Evolutionary conservation across 495 filamentous ascomycete species (phyloP), one percentile per base, ranked within the genome.

Genomic region (Talaromyces trachyspermus): DNA sequence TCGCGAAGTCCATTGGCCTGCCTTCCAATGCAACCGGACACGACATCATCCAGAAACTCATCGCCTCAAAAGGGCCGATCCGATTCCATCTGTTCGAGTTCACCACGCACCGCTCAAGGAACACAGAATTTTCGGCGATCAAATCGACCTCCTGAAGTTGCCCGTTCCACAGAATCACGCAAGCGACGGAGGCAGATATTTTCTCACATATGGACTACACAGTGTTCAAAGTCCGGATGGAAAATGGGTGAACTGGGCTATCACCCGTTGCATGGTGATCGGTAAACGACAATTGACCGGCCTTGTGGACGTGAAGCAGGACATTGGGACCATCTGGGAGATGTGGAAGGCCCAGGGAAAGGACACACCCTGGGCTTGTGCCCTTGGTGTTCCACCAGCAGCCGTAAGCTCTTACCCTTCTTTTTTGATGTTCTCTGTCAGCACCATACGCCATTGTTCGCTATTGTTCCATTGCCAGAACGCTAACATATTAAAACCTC

Each of bases 241-340:
- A 3, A 46, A 38, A 0, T 70, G 66, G 66, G 55, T 50, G 12
- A 70, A 70, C 49, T 70, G 66, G 64, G 66, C 67, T 12, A 68
- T 68, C 30, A 55, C 60, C 2, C 60, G 67, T 3, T 60, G 55
- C 5, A 68, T 70, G 67, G 53, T 68, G 3, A 40, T 58, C 37
- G 65, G 61, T 33, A 64, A 61, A 25, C 53, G 50, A 6, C 49
- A 51, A 8, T 20, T 70, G 3, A 51, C 50, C 0, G 61, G 65
- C n/a, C 53, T 52, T 5, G 54, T 64, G 2, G 60, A 62, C 24
- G 46, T 54, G 20, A 53, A 53, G 5, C 65, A 70, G 48, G 54
- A 68, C 29, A 60, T 64, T 43, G 53, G 61, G 19, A 40, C 52
- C 27, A 68, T 70, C 24, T 49, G 50, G 14, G 52, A 66, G 43